phyloP scores from a whole-genome alignment of 345 rosid species.

The Sisymbrium irio region DNA sequence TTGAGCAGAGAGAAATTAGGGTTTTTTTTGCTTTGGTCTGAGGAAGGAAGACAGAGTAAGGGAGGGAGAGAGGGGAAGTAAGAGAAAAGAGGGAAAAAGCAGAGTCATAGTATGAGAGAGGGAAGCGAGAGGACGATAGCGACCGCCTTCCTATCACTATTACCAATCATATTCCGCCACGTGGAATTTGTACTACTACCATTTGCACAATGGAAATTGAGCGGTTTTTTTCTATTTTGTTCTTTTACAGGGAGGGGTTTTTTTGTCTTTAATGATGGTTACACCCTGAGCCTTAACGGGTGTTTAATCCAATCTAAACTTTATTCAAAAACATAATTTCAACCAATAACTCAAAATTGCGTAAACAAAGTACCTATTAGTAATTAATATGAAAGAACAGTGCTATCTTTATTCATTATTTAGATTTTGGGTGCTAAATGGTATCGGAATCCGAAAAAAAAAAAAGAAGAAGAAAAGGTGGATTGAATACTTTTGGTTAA shows the following conservation, averaged over 20 bases:
- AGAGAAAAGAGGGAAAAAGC: conserved; percentile 21
- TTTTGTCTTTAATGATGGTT: neutral
- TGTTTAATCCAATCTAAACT: neutral
- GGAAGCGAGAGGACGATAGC: conserved; percentile 25
- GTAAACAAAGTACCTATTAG: neutral
- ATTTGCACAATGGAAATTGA: conserved; percentile 24
- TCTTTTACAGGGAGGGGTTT: too few relatives aligned
- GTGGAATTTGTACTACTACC: conserved; percentile 28
- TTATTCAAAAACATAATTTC: neutral
- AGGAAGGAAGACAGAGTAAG: conserved; percentile 34
- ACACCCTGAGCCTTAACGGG: neutral
- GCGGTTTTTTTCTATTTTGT: neutral
- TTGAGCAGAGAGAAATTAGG: conserved; percentile 32
- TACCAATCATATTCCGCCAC: conserved; percentile 34
- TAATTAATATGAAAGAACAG: neutral
- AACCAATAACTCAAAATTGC: neutral
- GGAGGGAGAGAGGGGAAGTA: neutral
- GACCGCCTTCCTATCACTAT: conserved; percentile 20
- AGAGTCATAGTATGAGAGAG: conserved; percentile 34
- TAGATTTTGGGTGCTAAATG: too few relatives aligned
- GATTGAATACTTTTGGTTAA: neutral
- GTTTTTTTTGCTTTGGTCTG: conserved; percentile 22
- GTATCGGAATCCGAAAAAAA: neutral
- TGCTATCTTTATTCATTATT: neutral
- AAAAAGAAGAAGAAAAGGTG: neutral